phyloP scores from a whole-genome alignment of 768 basidiomycete genomes.

The Pleurotus tuoliensis region DNA sequence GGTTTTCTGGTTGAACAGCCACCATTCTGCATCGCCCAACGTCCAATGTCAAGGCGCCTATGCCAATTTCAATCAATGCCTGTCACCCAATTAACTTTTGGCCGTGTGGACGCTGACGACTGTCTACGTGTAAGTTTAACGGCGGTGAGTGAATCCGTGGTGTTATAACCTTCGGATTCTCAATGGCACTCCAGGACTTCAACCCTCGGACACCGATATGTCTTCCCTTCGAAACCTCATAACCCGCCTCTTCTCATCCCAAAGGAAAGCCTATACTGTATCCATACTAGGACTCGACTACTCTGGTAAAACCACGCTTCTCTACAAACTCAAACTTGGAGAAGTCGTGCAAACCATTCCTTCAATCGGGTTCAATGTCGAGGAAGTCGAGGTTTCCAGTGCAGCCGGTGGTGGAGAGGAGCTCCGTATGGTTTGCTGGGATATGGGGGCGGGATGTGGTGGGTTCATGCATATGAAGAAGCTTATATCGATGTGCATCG shows the following conservation, averaged over 20 bases:
- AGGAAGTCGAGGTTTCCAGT: constrained; percentile 35
- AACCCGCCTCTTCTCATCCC: constrained; percentile 22
- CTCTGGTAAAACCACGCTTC: constrained; percentile 43
- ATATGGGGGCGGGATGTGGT: constrained; percentile 55
- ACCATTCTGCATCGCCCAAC: too few species aligned
- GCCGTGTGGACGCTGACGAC: too few species aligned
- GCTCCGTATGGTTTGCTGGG: constrained; percentile 56
- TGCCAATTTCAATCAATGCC: too few species aligned
- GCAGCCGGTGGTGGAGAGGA: constrained; percentile 22
- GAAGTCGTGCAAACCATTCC: constrained; percentile 35
- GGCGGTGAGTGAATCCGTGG: too few species aligned
- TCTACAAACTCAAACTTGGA: constrained; percentile 39
- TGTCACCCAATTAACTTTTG: too few species aligned
- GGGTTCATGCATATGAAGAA: constrained; percentile 34
- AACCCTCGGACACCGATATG: too few species aligned
- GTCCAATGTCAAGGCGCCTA: too few species aligned
- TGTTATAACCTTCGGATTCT: too few species aligned
- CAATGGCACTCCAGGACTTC: too few species aligned
- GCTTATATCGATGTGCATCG: constrained; percentile 19
- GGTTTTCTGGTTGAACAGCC: too few species aligned
- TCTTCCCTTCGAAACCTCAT: constrained; percentile 24
- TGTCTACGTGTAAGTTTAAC: too few species aligned
- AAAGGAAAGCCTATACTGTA: constrained; percentile 13
- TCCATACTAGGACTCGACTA: constrained; percentile 34
- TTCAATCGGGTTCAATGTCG: constrained; percentile 54